A percentile compares a stretch with the other conserved stretches of the same genome.
phyloP scores from a whole-genome alignment of 345 rosid species.

The Passiflora organensis region DNA sequence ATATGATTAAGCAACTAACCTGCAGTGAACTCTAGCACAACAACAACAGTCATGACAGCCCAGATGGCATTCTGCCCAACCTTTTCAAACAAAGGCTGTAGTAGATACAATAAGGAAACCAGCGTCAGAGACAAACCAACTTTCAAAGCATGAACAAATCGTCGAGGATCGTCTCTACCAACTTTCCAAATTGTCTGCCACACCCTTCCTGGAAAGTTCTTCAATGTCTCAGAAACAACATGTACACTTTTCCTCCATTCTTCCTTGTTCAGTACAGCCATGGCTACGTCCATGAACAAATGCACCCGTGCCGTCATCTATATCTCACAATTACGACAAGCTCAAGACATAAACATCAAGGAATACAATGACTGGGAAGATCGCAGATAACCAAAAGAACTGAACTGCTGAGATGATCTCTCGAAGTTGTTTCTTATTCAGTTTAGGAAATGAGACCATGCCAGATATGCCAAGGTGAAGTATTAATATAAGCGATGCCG shows the following conservation, averaged over 20 bases:
- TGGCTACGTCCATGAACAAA: constrained; percentile 10
- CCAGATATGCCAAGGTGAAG: background rate
- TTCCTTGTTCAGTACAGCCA: constrained; percentile 1
- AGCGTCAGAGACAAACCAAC: constrained; percentile 69
- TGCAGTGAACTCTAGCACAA: constrained; percentile 73
- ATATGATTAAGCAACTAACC: constrained; percentile 23
- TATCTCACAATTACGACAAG: too few relatives aligned
- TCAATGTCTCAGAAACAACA: constrained; percentile 27
- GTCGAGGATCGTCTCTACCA: constrained; percentile 73
- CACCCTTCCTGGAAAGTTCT: constrained; percentile 23
- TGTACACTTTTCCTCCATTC: constrained; percentile 23
- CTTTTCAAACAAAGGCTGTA: constrained; percentile 61
- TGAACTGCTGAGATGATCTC: background rate
- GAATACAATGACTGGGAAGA: too few relatives aligned
- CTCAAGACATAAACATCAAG: background rate
- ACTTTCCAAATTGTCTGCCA: constrained; percentile 36
- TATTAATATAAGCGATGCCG: background rate
- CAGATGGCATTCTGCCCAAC: constrained; percentile 61
- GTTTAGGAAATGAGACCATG: constrained; percentile 6
- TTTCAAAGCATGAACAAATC: constrained; percentile 65
- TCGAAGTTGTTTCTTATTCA: constrained; percentile 8
- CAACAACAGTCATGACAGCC: constrained; percentile 87
- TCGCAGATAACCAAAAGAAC: too few relatives aligned
- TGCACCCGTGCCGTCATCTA: background rate
- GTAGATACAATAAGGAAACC: constrained; percentile 56